A percentile compares a stretch with the other conserved stretches of the same genome.
Conservation (phyloP, 176 grass and related monocot genomes). For the Oryza coarctata region DNA sequence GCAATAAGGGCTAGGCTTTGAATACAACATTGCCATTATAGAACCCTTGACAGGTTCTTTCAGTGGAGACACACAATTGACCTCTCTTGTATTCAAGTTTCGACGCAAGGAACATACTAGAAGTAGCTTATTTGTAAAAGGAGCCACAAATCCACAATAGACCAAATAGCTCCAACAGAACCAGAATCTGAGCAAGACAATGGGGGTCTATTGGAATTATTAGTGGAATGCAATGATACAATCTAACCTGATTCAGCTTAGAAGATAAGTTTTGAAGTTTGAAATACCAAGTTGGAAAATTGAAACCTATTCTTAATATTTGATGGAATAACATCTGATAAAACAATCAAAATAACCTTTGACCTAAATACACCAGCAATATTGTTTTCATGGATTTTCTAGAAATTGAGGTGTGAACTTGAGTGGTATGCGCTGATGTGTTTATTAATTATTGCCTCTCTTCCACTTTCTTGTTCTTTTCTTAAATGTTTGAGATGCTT, state of each 20-base stretch:
- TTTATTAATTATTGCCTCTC: too few species aligned
- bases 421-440: neutral
- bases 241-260: neutral
- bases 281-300: neutral
- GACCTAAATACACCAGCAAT: neutral
- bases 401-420: neutral
- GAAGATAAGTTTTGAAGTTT: neutral
- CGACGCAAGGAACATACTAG: neutral
- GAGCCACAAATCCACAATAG: constrained; percentile 1
- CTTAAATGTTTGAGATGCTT: neutral
- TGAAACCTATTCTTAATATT: constrained; percentile 3
- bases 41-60: neutral
- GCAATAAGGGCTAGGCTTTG: neutral
- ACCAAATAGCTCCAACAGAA: neutral
- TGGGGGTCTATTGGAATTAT: neutral
- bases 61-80: neutral
- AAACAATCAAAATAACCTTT: neutral
- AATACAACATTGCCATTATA: neutral
- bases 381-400: neutral
- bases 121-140: constrained; percentile 16
- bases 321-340: neutral
- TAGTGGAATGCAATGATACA: neutral
- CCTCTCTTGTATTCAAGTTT: constrained; percentile 8
- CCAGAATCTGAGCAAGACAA: neutral
- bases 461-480: too few species aligned